Conservation (phyloP, 2,329 filamentous ascomycete species). For the Colletotrichum costaricense region DNA sequence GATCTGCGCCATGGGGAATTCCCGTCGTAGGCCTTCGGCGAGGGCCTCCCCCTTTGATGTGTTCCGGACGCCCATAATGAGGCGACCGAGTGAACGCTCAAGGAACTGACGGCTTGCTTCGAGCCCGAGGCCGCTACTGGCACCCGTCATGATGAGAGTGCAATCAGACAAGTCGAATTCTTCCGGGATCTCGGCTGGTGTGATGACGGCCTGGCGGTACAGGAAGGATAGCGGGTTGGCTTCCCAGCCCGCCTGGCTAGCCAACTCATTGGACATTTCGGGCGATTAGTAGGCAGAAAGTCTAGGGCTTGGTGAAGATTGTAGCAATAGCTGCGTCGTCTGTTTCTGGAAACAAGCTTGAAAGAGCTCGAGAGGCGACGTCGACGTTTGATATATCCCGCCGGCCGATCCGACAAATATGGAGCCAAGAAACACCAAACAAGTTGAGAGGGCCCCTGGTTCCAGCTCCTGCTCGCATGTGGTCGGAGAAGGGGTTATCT, state of each 20-base stretch:
- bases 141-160: constrained; percentile 55
- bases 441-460: constrained; percentile 17
- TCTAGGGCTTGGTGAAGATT: not conserved
- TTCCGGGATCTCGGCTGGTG: constrained; percentile 26
- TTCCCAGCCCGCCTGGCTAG: constrained; percentile 30
- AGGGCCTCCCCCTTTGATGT: constrained; percentile 43
- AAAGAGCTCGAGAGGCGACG: not conserved
- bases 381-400: constrained; percentile 4
- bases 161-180: constrained; percentile 37
- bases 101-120: constrained; percentile 53
- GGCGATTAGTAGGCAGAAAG: not conserved
- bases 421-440: constrained; percentile 31
- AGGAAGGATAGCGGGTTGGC: constrained; percentile 32
- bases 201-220: constrained; percentile 28
- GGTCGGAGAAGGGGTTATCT: not conserved
- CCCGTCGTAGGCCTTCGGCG: constrained; percentile 31
- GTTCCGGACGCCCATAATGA: constrained; percentile 55
- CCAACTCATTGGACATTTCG: constrained; percentile 32
- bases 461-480: not conserved
- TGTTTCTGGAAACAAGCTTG: constrained; percentile 11
- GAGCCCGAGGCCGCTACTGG: constrained; percentile 55
- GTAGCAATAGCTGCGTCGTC: not conserved
- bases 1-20: constrained; percentile 31
- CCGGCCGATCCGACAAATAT: constrained; percentile 25
- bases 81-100: constrained; percentile 44